These are phyloP conservation scores for Eutrema heterophyllum DNA, from an alignment of 345 rosid species.

Conservation along the genomic window DNA sequence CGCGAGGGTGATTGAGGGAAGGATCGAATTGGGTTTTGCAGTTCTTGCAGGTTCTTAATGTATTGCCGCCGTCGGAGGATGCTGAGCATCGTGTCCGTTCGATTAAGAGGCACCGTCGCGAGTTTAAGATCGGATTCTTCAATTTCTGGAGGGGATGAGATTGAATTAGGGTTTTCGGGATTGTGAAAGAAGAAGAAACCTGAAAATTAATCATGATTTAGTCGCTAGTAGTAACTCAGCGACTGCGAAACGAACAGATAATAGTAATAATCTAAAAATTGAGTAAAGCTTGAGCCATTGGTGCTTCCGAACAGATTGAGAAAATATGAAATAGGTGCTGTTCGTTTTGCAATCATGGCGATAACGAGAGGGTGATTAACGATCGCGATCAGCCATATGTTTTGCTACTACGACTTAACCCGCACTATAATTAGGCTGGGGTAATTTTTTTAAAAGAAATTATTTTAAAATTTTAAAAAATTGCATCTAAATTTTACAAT, in stretches of 20 bases:
- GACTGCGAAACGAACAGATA: too few relatives aligned
- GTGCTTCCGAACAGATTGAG: background rate
- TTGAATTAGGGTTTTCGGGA: background rate
- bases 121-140: background rate
- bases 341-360: too few relatives aligned
- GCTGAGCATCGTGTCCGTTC: background rate
- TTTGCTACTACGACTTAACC: too few relatives aligned
- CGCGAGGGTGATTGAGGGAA: conserved; percentile 61
- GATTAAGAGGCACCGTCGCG: background rate
- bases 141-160: background rate
- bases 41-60: conserved; percentile 71
- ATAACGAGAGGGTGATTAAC: too few relatives aligned
- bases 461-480: too few relatives aligned
- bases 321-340: too few relatives aligned
- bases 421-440: too few relatives aligned
- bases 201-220: background rate
- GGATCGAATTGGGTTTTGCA: conserved; percentile 95
- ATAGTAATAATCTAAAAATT: background rate
- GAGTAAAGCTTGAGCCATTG: conserved; percentile 10
- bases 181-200: background rate
- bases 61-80: background rate
- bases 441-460: too few relatives aligned
- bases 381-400: too few relatives aligned
- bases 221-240: too few relatives aligned
- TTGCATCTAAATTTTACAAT: too few relatives aligned